Base-by-base conservation (phyloP, 352 stramenopile species). In the Phytopythium montanum region DNA sequence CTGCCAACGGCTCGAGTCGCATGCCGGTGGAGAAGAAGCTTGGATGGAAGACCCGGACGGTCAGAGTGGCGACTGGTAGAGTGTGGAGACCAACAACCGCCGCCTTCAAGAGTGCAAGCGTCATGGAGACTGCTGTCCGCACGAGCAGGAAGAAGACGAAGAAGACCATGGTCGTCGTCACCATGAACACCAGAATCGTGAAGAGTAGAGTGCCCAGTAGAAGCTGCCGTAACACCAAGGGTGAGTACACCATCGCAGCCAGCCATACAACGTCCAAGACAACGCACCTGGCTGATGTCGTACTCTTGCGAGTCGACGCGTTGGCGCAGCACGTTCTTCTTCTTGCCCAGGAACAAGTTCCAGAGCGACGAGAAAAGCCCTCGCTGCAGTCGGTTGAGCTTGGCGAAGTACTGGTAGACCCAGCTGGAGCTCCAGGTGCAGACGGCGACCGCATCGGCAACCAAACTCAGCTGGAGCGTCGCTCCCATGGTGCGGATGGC, bases 221-320 rank as follows among this genome's bases (percentile, higher is more conserved):
- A 2, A 98, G 73, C 75, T 93, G 62, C 2, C 54, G 57, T n/a
- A 21, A 33, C 4, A 50, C 9, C 42, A 19, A 39, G 41, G 16
- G 28, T 29, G 53, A 46, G 14, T 55, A 36, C 31, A 36, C 31
- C 31, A 36, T 36, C 3, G 31, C 31, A 36, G 31, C n/a, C n/a
- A n/a, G n/a, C n/a, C n/a, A n/a, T 36, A 36, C 3, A 10, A 36
- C 31, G 31, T 10, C 7, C 31, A 5, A 36, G 7, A 10, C 31
- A 36, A 2, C 61, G 12, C 53, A 86, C 76, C 73, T 97, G 86
- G 54, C 85, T 92, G 14, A 95, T 82, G 74, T 98, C 95, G 66
- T 98, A 98, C 59, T 97, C 75, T 68, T 95, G 96, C 36, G 93
- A 93, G 66, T 98, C 95, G 7, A 97, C 94, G 51, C 95, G 90